Conservation (phyloP, 176 grass and related monocot genomes). For the Musa beccarii region DNA sequence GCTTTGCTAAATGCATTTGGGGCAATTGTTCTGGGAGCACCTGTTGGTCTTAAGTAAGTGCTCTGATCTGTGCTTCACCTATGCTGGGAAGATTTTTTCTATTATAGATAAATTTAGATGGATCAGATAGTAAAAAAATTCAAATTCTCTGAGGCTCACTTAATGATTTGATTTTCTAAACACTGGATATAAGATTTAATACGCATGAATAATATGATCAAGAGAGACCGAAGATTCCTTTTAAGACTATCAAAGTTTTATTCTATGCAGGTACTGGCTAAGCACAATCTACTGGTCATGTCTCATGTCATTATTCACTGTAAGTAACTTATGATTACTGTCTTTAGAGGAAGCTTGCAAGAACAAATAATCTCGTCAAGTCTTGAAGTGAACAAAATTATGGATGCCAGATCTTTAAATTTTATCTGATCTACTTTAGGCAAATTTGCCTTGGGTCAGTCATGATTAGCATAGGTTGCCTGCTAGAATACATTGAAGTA, state of each 20-base stretch:
- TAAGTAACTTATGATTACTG: conserved; percentile 32
- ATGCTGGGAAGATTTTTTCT: neutral
- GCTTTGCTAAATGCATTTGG: conserved; percentile 88
- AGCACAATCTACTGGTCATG: conserved; percentile 71
- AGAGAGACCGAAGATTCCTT: neutral
- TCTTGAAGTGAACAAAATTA: too few relatives aligned
- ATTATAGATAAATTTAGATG: neutral
- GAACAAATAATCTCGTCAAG: neutral
- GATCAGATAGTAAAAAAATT: neutral
- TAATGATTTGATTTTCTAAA: neutral
- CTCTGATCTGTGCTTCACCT: neutral
- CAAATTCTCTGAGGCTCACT: neutral
- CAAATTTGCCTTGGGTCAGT: too few relatives aligned
- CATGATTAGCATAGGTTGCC: too few relatives aligned
- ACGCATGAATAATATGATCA: neutral
- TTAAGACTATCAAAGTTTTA: neutral
- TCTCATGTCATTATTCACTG: conserved; percentile 77
- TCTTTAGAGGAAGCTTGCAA: neutral
- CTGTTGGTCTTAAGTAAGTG: conserved; percentile 73
- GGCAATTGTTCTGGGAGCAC: conserved; percentile 80
- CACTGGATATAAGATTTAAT: neutral
- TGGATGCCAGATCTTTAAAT: too few relatives aligned
- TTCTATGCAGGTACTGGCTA: conserved; percentile 45
- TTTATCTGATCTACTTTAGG: too few relatives aligned
- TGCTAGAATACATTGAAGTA: too few relatives aligned